Conservation (phyloP, 768 basidiomycete species). For the Neoboletus subvelutipes region DNA sequence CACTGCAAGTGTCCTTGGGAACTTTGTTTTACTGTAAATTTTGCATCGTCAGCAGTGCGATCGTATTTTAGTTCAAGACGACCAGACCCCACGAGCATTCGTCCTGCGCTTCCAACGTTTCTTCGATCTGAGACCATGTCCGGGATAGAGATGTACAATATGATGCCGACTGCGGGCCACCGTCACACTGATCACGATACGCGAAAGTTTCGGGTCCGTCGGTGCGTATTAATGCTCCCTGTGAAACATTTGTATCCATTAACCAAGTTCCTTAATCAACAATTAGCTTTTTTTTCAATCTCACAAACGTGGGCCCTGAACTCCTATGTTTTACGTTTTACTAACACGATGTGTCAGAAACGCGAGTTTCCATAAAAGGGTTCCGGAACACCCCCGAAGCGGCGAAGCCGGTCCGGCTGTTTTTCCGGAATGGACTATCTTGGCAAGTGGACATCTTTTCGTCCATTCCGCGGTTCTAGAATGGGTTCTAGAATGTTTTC, state of each 20-base stretch:
- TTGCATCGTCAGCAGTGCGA: not conserved
- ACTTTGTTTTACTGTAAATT: not conserved
- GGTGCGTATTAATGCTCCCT: not conserved
- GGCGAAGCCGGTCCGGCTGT: not conserved
- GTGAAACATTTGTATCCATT: not conserved
- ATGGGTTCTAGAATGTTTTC: slow-evolving; percentile 12
- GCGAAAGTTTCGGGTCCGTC: not conserved
- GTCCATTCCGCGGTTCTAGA: slow-evolving; percentile 13
- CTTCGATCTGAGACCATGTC: not conserved
- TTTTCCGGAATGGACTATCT: not conserved
- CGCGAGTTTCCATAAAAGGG: not conserved
- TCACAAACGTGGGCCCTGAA: too few species aligned
- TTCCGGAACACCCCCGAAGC: not conserved
- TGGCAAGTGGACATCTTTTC: not conserved
- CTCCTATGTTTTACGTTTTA: not conserved
- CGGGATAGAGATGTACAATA: not conserved
- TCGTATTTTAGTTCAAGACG: not conserved
- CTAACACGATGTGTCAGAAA: not conserved
- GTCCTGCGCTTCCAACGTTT: not conserved
- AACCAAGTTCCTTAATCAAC: not conserved
- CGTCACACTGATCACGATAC: not conserved
- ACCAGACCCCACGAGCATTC: not conserved
- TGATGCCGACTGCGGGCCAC: not conserved
- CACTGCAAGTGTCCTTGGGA: too few species aligned
- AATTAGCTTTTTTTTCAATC: not conserved